Conservation (phyloP, 306 rosid species). For the Echinosophora koreensis region DNA sequence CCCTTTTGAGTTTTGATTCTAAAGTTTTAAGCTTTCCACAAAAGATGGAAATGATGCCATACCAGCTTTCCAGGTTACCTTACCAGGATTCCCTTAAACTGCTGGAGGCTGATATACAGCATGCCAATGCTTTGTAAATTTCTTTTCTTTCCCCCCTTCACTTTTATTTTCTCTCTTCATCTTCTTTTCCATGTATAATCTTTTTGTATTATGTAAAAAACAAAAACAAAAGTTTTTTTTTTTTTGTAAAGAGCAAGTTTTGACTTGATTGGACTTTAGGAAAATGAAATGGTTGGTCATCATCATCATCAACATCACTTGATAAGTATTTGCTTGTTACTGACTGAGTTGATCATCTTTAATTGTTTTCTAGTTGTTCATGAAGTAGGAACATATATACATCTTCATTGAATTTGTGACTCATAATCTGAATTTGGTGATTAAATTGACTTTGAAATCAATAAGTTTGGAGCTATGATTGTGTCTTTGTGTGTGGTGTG, state of each 20-base stretch:
- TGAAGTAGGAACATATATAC: neutral
- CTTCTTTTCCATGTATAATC: neutral
- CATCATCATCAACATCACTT: neutral
- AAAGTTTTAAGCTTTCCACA: conserved; percentile 8
- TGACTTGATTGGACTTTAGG: conserved; percentile 19
- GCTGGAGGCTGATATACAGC: conserved; percentile 92
- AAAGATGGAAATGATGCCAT: conserved; percentile 69
- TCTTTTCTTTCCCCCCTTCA: neutral
- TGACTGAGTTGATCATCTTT: conserved; percentile 23
- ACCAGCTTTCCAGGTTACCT: conserved; percentile 76
- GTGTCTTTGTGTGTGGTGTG: neutral
- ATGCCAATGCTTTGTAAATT: conserved; percentile 92
- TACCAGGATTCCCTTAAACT: conserved; percentile 75
- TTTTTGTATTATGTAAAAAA: neutral
- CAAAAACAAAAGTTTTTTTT: neutral
- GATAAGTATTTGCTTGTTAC: neutral
- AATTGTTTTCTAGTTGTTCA: neutral
- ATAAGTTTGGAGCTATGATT: conserved; percentile 13
- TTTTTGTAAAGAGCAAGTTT: neutral
- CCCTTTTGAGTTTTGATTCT: neutral
- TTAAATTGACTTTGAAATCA: conserved; percentile 25
- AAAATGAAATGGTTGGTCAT: conserved; percentile 17
- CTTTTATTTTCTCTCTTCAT: neutral
- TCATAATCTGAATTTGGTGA: conserved; percentile 10
- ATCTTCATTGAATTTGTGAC: neutral